Percentiles rank a stretch among this genome's conserved stretches.
These are phyloP conservation scores for Aspergillus amoenus DNA, from an alignment of 2,329 filamentous ascomycete species.

Conservation along the genomic window DNA sequence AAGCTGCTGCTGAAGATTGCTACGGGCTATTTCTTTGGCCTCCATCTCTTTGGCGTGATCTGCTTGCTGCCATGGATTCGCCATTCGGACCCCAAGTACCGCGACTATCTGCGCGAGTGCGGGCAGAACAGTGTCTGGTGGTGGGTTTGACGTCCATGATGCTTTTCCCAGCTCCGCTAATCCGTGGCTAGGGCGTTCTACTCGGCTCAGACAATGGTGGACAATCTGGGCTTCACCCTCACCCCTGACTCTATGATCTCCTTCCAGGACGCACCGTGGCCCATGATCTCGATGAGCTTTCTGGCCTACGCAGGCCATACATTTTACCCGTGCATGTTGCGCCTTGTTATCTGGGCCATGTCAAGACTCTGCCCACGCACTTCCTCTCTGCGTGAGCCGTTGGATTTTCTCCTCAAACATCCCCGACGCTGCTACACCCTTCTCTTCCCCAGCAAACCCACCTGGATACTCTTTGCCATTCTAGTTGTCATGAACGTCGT, in stretches of 20 bases:
- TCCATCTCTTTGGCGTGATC: conserved; percentile 50
- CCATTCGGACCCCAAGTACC: conserved; percentile 42
- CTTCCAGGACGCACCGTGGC: conserved; percentile 47
- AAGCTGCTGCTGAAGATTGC: conserved; percentile 52
- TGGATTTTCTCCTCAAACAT: conserved; percentile 62
- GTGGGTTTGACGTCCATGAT: conserved; percentile 30
- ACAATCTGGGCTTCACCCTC: conserved; percentile 56
- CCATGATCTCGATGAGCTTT: conserved; percentile 41
- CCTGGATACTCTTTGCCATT: conserved; percentile 56
- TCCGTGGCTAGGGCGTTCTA: conserved; percentile 45
- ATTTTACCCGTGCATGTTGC: conserved; percentile 55
- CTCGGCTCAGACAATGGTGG: conserved; percentile 52
- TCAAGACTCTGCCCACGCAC: conserved; percentile 47
- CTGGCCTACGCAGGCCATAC: conserved; percentile 42
- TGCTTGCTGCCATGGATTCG: conserved; percentile 52
- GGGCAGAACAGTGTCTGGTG: conserved; percentile 51
- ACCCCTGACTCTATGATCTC: conserved; percentile 56
- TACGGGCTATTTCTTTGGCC: conserved; percentile 46
- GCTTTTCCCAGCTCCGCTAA: neutral
- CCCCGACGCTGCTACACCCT: conserved; percentile 63
- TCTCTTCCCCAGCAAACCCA: conserved; percentile 59
- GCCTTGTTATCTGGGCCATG: conserved; percentile 59
- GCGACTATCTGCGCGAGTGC: conserved; percentile 38
- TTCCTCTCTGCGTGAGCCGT: conserved; percentile 35
- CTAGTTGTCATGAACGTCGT: conserved; percentile 52